A percentile compares a stretch with the other conserved stretches of the same genome.
Conservation (phyloP, 2,329 filamentous ascomycete species). For the Neonectria coccinea region DNA sequence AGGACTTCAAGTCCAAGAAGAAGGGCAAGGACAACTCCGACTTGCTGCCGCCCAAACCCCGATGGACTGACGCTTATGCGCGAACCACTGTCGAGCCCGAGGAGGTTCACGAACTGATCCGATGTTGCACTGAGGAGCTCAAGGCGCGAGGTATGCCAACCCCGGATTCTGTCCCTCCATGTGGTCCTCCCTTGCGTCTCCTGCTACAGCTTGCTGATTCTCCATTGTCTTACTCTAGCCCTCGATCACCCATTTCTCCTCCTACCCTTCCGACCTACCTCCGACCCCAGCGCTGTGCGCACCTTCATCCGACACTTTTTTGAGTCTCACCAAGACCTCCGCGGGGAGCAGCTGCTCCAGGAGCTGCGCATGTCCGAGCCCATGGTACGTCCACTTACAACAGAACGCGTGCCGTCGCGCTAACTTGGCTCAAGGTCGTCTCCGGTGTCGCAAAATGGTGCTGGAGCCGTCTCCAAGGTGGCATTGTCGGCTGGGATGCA, state of each 20-base stretch:
- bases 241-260: slow-evolving; percentile 93
- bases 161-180: slow-evolving; percentile 12
- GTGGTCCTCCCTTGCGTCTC: neutral
- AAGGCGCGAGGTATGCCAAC: slow-evolving; percentile 85
- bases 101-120: slow-evolving; percentile 89
- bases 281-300: slow-evolving; percentile 90
- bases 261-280: slow-evolving; percentile 92
- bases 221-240: slow-evolving; percentile 61
- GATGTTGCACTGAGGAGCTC: slow-evolving; percentile 88
- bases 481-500: slow-evolving; percentile 95
- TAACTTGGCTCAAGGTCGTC: slow-evolving; percentile 73
- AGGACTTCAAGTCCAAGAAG: slow-evolving; percentile 75
- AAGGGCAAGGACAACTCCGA: slow-evolving; percentile 69
- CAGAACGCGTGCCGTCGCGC: slow-evolving; percentile 25
- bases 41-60: slow-evolving; percentile 73
- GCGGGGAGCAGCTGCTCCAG: slow-evolving; percentile 79
- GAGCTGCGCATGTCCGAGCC: slow-evolving; percentile 94
- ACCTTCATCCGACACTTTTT: slow-evolving; percentile 96
- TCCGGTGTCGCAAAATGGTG: slow-evolving; percentile 98
- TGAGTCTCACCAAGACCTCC: slow-evolving; percentile 72
- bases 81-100: slow-evolving; percentile 86
- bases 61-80: slow-evolving; percentile 89
- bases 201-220: slow-evolving; percentile 36
- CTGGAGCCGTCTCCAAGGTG: slow-evolving; percentile 91
- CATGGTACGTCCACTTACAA: slow-evolving; percentile 72